Percentiles rank a stretch among this genome's conserved stretches.
Conservation (phyloP, 352 stramenopile species). For the Globisporangium echinulatum region DNA sequence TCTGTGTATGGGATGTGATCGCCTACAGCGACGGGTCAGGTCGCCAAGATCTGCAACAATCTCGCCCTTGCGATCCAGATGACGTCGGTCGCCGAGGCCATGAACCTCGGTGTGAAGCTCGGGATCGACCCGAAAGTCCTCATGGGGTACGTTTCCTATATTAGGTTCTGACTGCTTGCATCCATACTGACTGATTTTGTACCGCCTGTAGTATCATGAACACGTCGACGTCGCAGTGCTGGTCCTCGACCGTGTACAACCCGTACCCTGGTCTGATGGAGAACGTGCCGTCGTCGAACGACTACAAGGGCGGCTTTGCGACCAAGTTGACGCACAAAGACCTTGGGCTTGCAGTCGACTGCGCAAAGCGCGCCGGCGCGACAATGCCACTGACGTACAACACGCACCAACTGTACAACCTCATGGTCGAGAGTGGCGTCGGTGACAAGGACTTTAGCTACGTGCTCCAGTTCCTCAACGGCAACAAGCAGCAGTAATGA, state of each 20-base stretch:
- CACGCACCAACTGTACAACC: constrained; percentile 79
- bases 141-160: constrained; percentile 33
- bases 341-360: constrained; percentile 91
- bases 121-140: constrained; percentile 93
- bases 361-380: constrained; percentile 77
- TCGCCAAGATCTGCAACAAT: constrained; percentile 98
- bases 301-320: constrained; percentile 90
- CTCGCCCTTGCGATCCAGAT: constrained; percentile 96
- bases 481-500: constrained; percentile 31
- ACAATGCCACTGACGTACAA: constrained; percentile 69
- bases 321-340: constrained; percentile 96
- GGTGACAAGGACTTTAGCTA: constrained; percentile 86
- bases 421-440: constrained; percentile 66
- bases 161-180: neutral
- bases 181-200: neutral
- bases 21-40: constrained; percentile 54
- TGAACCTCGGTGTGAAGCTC: constrained; percentile 94
- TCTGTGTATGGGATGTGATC: no score
- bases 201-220: constrained; percentile 88
- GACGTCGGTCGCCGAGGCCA: constrained; percentile 93
- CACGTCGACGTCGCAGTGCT: constrained; percentile 95
- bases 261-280: constrained; percentile 91
- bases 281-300: constrained; percentile 81
- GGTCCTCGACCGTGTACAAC: constrained; percentile 93
- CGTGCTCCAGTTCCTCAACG: constrained; percentile 80